Conservation (phyloP, 148 eudicot genomes). For the Dianthus caryophyllus region DNA sequence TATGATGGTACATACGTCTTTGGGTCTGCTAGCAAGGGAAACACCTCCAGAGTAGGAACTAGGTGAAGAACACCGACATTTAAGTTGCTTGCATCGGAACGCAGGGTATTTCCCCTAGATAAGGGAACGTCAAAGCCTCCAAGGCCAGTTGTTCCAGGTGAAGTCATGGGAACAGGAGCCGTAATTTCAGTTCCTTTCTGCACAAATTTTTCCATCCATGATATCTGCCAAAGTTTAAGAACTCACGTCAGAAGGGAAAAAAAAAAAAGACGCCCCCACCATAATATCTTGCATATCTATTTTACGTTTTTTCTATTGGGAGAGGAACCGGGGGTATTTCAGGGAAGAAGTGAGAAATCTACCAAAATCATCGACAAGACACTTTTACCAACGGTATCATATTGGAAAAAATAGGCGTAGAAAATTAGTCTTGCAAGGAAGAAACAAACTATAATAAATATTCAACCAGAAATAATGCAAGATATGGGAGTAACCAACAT, state of each 20-base stretch:
- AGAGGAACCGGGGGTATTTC: not conserved
- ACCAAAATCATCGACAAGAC: not conserved
- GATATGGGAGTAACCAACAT: not conserved
- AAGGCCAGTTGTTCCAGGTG: constrained; percentile 86
- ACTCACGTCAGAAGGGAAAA: constrained; percentile 6
- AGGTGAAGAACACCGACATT: constrained; percentile 98
- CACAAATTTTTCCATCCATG: constrained; percentile 99
- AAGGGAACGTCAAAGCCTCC: constrained; percentile 98
- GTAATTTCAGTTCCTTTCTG: constrained; percentile 86
- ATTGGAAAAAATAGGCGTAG: not conserved
- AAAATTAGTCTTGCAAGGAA: not conserved
- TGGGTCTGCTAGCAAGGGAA: constrained; percentile 74
- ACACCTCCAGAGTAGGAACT: constrained; percentile 89
- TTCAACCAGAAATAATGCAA: not conserved
- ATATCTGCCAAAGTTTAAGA: constrained; percentile 51
- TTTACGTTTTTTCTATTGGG: not conserved
- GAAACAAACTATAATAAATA: not conserved
- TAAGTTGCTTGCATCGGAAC: constrained; percentile 88
- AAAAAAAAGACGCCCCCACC: not conserved
- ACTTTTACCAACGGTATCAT: not conserved
- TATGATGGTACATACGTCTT: constrained; percentile 53
- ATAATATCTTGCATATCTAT: not conserved
- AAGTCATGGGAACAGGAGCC: constrained; percentile 87
- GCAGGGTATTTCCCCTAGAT: constrained; percentile 74
- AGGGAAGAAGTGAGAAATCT: not conserved